Percentiles rank a stretch among this genome's conserved stretches.
Evolutionary conservation across 2,329 filamentous ascomycete species (phyloP).

Genomic region (Exserohilum turcica): DNA sequence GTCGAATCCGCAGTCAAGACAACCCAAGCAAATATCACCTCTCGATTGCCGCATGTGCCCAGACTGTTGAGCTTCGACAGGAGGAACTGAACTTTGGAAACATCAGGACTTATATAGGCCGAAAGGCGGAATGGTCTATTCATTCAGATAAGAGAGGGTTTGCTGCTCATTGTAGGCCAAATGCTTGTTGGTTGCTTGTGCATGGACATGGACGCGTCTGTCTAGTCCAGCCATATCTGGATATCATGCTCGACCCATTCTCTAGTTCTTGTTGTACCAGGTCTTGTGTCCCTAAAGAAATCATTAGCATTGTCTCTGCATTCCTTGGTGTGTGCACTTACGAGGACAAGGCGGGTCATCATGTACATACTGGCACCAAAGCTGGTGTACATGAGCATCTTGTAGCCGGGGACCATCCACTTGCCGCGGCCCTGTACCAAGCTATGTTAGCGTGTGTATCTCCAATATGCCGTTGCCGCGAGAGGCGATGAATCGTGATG

Average conservation of each 20-base stretch:
- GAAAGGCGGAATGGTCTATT: conserved; percentile 6
- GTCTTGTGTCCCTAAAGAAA: conserved; percentile 70
- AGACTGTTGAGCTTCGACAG: neutral
- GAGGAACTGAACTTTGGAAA: neutral
- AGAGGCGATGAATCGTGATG: neutral
- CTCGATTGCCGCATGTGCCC: neutral
- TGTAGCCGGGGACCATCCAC: conserved; percentile 70
- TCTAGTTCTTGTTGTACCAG: conserved; percentile 60
- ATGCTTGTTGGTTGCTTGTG: conserved; percentile 40
- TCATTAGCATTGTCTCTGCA: conserved; percentile 5
- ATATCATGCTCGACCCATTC: conserved; percentile 7
- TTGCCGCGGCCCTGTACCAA: conserved; percentile 67
- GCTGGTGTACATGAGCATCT: conserved; percentile 66
- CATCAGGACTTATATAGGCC: neutral
- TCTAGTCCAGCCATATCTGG: conserved; percentile 13
- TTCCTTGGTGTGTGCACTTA: conserved; percentile 31
- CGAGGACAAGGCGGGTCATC: conserved; percentile 71
- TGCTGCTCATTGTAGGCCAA: conserved; percentile 22
- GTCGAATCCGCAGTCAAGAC: neutral
- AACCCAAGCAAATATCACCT: neutral
- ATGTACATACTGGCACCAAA: conserved; percentile 72
- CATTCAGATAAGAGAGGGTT: conserved; percentile 1
- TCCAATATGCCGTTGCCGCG: neutral
- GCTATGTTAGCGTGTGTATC: conserved; percentile 20
- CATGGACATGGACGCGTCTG: conserved; percentile 30